Base-by-base conservation (phyloP, 139 green algal genomes). In the Chlorella sorokiniana region DNA sequence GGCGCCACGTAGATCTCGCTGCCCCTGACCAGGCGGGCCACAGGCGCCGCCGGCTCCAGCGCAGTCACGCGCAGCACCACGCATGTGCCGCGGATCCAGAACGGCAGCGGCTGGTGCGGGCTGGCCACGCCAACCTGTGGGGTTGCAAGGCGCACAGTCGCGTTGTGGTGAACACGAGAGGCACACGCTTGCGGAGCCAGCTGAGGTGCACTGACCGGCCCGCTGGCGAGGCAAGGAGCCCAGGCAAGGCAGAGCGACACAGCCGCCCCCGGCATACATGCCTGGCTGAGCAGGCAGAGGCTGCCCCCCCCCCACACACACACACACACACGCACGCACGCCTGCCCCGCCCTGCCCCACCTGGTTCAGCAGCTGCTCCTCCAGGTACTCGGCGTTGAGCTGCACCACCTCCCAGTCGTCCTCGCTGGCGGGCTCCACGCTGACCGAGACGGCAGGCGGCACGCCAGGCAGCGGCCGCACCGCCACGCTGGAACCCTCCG, bases 401-500 rank as follows among this genome's bases (percentile, higher is more conserved):
- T 98, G 91, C 69, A 97, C 81, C 54, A 97, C 70, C 84, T 98
- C 94, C 94, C 94, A 98, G 83, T 98, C 94, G 78, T 94, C 92
- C 23, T 77, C 62, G 23, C 61, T 84, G 42, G 86, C 86, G 1
- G 92, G 92, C 48, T 95, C 92, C 10, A 95, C 78, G 22, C 65
- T 84, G 25, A 95, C 86, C 1, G 48, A 81, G 11, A 63, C 68
- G 2, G 92, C 92, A 5, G 35, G 29, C n/a, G 89, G 83, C 20
- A 92, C 72, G 20, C 82, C 78, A 22, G 87, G 70, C 37, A 91
- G 44, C 11, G 84, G 73, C 1, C 65, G 22, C n/a, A 90, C 56
- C 38, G 64, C 74, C 18, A 74, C 48, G 25, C 65, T 11, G 11
- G 51, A 44, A 10, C 91, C 87, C 16, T 91, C 86, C 11, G 35